Evolutionary conservation across 305 asterid genomes (phyloP).

Genomic region (Plantago lanceolata): DNA sequence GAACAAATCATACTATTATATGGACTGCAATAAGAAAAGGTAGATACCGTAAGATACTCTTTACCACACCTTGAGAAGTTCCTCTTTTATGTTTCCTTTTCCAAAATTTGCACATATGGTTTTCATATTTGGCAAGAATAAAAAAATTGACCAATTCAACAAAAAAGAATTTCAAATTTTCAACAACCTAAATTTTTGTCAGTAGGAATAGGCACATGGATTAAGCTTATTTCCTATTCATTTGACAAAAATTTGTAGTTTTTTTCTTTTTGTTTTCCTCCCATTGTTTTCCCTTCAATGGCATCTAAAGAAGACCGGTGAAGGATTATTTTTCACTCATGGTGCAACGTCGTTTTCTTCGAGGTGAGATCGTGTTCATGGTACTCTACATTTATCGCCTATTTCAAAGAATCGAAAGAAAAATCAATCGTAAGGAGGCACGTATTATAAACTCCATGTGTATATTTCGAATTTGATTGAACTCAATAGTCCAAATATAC

Average conservation of each 20-base stretch:
- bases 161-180: neutral
- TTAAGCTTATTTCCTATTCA: neutral
- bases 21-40: too few species aligned
- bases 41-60: neutral
- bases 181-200: neutral
- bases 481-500: too few species aligned
- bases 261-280: too few species aligned
- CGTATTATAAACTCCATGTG: too few species aligned
- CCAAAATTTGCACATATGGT: neutral
- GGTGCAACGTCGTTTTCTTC: neutral
- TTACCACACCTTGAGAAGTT: neutral
- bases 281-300: too few species aligned
- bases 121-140: neutral
- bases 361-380: neutral
- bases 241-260: neutral
- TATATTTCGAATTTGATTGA: too few species aligned
- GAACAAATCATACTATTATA: too few species aligned
- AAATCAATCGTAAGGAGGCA: too few species aligned
- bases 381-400: neutral
- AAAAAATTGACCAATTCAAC: neutral
- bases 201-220: neutral
- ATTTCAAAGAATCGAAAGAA: too few species aligned
- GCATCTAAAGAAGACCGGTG: too few species aligned
- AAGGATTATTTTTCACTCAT: neutral
- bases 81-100: neutral